Conservation (phyloP, 2,329 filamentous ascomycete species). For the Aspergillus persii region DNA sequence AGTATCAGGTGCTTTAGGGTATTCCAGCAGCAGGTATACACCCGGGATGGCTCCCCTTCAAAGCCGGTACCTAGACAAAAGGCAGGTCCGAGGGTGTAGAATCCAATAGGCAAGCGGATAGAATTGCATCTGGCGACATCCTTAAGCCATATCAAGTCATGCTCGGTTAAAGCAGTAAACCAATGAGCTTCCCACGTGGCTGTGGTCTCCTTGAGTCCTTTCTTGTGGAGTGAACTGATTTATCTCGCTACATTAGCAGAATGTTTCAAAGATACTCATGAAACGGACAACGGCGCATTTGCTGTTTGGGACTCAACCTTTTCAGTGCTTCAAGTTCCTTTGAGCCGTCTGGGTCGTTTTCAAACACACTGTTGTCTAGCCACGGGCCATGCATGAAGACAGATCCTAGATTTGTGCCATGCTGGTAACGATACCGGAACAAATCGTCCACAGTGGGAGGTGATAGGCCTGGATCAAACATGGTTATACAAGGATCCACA, state of each 20-base stretch:
- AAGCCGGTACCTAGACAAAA: constrained; percentile 55
- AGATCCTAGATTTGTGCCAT: constrained; percentile 59
- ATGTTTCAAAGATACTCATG: background rate
- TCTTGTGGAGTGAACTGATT: constrained; percentile 41
- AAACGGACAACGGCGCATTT: background rate
- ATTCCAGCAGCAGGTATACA: constrained; percentile 56
- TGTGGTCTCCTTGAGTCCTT: constrained; percentile 50
- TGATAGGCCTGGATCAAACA: background rate
- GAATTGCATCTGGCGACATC: constrained; percentile 55
- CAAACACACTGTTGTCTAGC: constrained; percentile 53
- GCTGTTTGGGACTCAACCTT: constrained; percentile 22
- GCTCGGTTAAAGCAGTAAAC: constrained; percentile 49
- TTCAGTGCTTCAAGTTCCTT: constrained; percentile 55
- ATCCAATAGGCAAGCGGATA: constrained; percentile 60
- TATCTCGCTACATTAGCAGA: background rate
- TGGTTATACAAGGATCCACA: background rate
- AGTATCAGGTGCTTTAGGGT: constrained; percentile 49
- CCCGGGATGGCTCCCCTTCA: constrained; percentile 41
- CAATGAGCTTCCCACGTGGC: constrained; percentile 56
- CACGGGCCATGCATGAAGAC: constrained; percentile 62
- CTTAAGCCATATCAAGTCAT: constrained; percentile 54
- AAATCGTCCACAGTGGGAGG: constrained; percentile 22
- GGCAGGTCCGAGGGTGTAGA: constrained; percentile 54
- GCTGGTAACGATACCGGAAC: constrained; percentile 58
- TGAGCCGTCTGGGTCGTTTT: constrained; percentile 37